Percentiles rank a stretch among this genome's conserved stretches.
These are phyloP conservation scores for Fusarium liriodendri DNA, from an alignment of 2,329 filamentous ascomycete species.

Conservation along the genomic window DNA sequence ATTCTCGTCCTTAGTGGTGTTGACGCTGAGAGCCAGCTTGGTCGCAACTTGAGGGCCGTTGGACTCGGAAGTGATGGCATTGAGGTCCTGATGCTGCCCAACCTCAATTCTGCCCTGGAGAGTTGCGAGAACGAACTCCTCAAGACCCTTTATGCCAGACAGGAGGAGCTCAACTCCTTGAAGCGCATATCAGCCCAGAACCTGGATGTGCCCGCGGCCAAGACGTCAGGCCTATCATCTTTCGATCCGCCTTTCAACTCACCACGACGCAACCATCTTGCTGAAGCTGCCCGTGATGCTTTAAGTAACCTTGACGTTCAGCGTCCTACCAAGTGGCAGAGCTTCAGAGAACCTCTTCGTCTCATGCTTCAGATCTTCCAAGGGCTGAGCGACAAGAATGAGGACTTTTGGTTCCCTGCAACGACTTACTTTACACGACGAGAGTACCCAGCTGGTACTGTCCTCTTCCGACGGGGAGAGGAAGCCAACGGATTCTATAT, in stretches of 20 bases:
- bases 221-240: slow-evolving; percentile 47
- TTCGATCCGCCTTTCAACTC: slow-evolving; percentile 72
- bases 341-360: slow-evolving; percentile 89
- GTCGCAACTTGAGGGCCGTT: slow-evolving; percentile 82
- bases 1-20: slow-evolving; percentile 87
- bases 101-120: slow-evolving; percentile 93
- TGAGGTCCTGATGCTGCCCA: slow-evolving; percentile 83
- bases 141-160: slow-evolving; percentile 79
- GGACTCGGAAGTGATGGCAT: slow-evolving; percentile 80
- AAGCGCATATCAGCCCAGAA: slow-evolving; percentile 56
- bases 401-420: slow-evolving; percentile 94
- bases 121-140: slow-evolving; percentile 95
- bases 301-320: slow-evolving; percentile 74
- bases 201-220: slow-evolving; percentile 60
- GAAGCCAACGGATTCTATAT: slow-evolving; percentile 87
- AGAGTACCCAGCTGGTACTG: slow-evolving; percentile 74
- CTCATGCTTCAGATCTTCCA: slow-evolving; percentile 97
- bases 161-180: slow-evolving; percentile 67
- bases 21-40: slow-evolving; percentile 79
- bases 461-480: slow-evolving; percentile 84
- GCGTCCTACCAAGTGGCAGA: slow-evolving; percentile 77
- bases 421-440: slow-evolving; percentile 79
- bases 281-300: slow-evolving; percentile 80
- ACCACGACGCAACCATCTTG: slow-evolving; percentile 81
- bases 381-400: slow-evolving; percentile 84